Evolutionary conservation across 208 protist genomes (phyloP).

Genomic region (Leptomonas pyrrhocoris): DNA sequence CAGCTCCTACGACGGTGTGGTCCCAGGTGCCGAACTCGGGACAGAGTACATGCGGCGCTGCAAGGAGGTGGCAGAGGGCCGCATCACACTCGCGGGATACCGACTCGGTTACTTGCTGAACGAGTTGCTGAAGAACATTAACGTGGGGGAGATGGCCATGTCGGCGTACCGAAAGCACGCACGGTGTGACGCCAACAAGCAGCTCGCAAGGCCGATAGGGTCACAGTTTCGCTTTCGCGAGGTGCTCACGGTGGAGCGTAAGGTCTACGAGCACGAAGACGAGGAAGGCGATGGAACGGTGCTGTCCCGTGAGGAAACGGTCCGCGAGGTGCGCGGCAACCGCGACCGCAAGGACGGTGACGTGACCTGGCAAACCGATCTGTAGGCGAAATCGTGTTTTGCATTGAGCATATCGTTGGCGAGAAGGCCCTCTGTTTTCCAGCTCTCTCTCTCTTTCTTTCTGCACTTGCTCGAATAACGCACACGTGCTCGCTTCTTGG

Average conservation of each 20-base stretch:
- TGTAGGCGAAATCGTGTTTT: background rate
- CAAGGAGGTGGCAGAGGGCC: slow-evolving; percentile 45
- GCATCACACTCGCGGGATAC: slow-evolving; percentile 68
- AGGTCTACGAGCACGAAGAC: slow-evolving; percentile 12
- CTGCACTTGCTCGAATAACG: background rate
- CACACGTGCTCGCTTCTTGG: no score
- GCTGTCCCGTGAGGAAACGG: slow-evolving; percentile 16
- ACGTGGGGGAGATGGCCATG: slow-evolving; percentile 12
- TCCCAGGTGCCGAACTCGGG: slow-evolving; percentile 26
- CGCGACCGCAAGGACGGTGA: slow-evolving; percentile 13
- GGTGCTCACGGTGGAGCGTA: slow-evolving; percentile 11
- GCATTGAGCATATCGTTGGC: no score
- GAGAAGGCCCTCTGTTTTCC: background rate
- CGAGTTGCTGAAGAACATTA: slow-evolving; percentile 40
- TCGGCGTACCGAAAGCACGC: slow-evolving; percentile 9
- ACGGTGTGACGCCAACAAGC: background rate
- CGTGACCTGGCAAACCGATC: slow-evolving; percentile 4
- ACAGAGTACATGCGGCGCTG: slow-evolving; percentile 63
- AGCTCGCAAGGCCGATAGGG: background rate
- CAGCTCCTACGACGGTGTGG: slow-evolving; percentile 61
- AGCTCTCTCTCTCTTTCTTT: background rate
- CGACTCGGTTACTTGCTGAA: slow-evolving; percentile 75
- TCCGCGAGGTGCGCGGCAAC: slow-evolving; percentile 4
- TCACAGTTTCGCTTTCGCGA: slow-evolving; percentile 19
- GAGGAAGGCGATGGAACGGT: background rate